These are phyloP conservation scores for Viola pubescens DNA, from an alignment of 441 rosid genomes.

Conservation along the genomic window DNA sequence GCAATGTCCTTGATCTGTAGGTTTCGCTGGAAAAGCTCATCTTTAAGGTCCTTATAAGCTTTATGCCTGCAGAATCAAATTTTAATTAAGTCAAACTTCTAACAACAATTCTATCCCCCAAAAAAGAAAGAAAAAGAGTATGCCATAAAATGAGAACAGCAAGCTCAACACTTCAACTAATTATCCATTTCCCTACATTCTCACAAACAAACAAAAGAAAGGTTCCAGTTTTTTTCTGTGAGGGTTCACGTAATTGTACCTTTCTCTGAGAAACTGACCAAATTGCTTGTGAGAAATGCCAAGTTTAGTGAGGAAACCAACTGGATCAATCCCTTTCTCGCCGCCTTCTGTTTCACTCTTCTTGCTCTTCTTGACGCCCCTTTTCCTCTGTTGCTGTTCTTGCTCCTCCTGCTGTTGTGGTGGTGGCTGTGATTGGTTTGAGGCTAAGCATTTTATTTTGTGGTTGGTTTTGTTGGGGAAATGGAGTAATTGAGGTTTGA, in stretches of 20 bases:
- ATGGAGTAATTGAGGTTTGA: constrained; percentile 20
- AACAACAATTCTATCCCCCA: too few relatives aligned
- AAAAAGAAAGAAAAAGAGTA: too few relatives aligned
- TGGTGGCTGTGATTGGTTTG: constrained; percentile 27
- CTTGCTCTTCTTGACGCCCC: constrained; percentile 24
- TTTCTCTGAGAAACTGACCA: constrained; percentile 87
- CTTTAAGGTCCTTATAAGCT: constrained; percentile 75
- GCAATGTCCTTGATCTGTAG: constrained; percentile 65
- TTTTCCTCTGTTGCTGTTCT: background rate
- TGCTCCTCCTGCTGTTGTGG: constrained; percentile 11
- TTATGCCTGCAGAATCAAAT: constrained; percentile 61
- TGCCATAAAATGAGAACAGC: too few relatives aligned
- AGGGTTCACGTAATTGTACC: constrained; percentile 28
- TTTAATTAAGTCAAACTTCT: too few relatives aligned
- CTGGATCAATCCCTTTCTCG: constrained; percentile 51
- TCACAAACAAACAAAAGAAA: constrained; percentile 6
- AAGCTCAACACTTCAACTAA: too few relatives aligned
- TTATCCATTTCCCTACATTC: too few relatives aligned
- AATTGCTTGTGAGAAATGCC: constrained; percentile 72
- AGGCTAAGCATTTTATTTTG: constrained; percentile 30
- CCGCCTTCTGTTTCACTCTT: constrained; percentile 24
- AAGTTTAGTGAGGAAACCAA: constrained; percentile 60
- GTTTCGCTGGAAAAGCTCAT: constrained; percentile 66
- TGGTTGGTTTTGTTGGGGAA: constrained; percentile 21
- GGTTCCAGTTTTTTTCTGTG: background rate